These are phyloP conservation scores for Taphrina sp. DNA, from an alignment of 1,139 yeast genomes.

Conservation along the genomic window DNA sequence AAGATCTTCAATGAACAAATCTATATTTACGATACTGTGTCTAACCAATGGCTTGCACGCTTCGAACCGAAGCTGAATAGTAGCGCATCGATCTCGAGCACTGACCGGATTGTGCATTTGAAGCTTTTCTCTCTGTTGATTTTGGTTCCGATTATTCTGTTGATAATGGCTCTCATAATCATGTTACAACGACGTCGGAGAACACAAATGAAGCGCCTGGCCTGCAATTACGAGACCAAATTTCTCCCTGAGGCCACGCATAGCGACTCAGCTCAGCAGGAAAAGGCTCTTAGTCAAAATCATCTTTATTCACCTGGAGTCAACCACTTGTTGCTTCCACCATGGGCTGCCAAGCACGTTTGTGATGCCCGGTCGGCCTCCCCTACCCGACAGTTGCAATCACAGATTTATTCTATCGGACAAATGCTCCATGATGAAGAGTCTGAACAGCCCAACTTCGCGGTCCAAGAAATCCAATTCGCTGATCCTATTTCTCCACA, in stretches of 20 bases:
- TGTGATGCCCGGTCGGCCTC: conserved; percentile 25
- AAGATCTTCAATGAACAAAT: conserved; percentile 11
- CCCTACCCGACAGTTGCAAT: background rate
- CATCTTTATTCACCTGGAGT: too few species aligned
- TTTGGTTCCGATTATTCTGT: background rate
- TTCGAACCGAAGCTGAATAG: conserved; percentile 13
- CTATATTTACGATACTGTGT: conserved; percentile 21
- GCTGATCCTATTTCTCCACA: conserved; percentile 17
- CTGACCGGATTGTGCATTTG: background rate
- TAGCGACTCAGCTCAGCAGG: background rate
- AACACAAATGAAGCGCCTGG: background rate
- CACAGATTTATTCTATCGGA: background rate
- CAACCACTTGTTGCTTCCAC: conserved; percentile 6
- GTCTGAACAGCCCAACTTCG: background rate
- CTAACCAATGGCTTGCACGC: conserved; percentile 18
- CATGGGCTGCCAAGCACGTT: conserved; percentile 32
- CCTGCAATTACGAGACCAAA: background rate
- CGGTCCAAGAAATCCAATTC: conserved; percentile 26
- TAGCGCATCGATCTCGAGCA: background rate
- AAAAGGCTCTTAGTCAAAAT: conserved; percentile 1
- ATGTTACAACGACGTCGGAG: background rate
- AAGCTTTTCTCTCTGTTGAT: background rate
- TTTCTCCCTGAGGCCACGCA: conserved; percentile 12
- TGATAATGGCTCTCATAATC: background rate
- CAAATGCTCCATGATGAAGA: conserved; percentile 5